These are phyloP conservation scores for Myxozyma nipponensis DNA, from an alignment of 805 yeast genomes.

Conservation along the genomic window DNA sequence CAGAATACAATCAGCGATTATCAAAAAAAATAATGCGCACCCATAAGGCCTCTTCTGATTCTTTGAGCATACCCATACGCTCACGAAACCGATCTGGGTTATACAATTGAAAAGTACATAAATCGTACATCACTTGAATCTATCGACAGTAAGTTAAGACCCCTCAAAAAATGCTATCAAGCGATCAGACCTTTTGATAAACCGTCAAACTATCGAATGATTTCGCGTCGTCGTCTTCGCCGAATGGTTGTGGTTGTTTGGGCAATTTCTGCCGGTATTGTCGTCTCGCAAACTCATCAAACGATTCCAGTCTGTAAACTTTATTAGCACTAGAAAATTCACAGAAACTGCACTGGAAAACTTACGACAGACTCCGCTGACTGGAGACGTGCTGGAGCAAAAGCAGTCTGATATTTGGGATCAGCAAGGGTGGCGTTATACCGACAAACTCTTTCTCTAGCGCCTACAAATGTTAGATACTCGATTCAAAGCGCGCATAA, in stretches of 20 bases:
- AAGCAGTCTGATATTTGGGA: constrained; percentile 22
- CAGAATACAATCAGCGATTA: neutral
- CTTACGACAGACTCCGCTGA: constrained; percentile 23
- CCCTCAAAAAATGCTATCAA: neutral
- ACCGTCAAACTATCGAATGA: constrained; percentile 17
- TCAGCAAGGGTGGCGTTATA: constrained; percentile 19
- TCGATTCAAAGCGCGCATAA: constrained; percentile 11
- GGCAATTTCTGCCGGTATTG: constrained; percentile 26
- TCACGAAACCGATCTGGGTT: constrained; percentile 29
- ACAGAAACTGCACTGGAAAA: neutral
- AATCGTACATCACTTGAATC: constrained; percentile 15
- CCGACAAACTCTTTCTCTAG: constrained; percentile 37
- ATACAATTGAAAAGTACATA: constrained; percentile 23
- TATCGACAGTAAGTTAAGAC: neutral
- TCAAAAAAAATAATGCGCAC: constrained; percentile 1
- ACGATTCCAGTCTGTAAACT: constrained; percentile 16
- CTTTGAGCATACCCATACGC: constrained; percentile 27
- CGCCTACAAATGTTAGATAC: constrained; percentile 25
- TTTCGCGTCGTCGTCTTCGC: constrained; percentile 19
- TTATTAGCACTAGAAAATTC: neutral
- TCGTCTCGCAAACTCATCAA: constrained; percentile 24
- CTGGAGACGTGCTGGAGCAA: constrained; percentile 22
- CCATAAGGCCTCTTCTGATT: constrained; percentile 26
- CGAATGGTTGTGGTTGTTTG: constrained; percentile 10
- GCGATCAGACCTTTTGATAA: constrained; percentile 17